Conservation (phyloP, 805 yeast species). For the Starmerella gropengiesseri region DNA sequence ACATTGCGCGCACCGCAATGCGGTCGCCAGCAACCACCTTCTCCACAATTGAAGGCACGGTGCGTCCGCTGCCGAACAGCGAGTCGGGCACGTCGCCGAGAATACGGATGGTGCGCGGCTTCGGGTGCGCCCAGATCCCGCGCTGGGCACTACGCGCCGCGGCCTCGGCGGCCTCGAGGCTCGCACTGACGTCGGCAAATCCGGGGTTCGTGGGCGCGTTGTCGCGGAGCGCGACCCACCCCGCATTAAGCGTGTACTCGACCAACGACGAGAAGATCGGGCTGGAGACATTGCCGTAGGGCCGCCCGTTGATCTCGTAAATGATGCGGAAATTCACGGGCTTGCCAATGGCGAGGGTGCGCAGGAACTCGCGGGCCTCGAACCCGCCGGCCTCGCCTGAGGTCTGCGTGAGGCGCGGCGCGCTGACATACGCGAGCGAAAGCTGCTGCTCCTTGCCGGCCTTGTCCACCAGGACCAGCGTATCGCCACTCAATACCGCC, state of each 20-base stretch:
- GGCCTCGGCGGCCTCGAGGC: conserved; percentile 30
- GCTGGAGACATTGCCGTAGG: conserved; percentile 59
- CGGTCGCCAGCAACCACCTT: conserved; percentile 72
- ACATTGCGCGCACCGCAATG: conserved; percentile 46
- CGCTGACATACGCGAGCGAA: conserved; percentile 53
- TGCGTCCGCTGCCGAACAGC: conserved; percentile 27
- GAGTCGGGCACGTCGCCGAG: conserved; percentile 20
- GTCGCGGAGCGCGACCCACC: conserved; percentile 53
- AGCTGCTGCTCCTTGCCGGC: conserved; percentile 47
- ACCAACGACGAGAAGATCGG: conserved; percentile 53
- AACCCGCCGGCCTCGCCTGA: conserved; percentile 37
- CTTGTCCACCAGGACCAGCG: conserved; percentile 47
- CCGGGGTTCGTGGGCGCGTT: conserved; percentile 35
- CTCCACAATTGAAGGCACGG: conserved; percentile 55
- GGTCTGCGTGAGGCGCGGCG: conserved; percentile 38
- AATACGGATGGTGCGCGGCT: conserved; percentile 14
- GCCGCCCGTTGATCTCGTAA: conserved; percentile 42
- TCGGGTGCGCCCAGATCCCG: conserved; percentile 44
- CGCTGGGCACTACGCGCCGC: conserved; percentile 40
- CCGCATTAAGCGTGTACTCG: conserved; percentile 45
- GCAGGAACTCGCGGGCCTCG: conserved; percentile 50
- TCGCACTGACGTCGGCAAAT: conserved; percentile 34
- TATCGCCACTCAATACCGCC: conserved; percentile 60
- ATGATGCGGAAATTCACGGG: conserved; percentile 46
- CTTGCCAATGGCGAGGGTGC: conserved; percentile 56